Percentiles rank a stretch among this genome's conserved stretches.
Conservation (phyloP, 192 early-diverging fungal species). For the Backusella westeae region DNA sequence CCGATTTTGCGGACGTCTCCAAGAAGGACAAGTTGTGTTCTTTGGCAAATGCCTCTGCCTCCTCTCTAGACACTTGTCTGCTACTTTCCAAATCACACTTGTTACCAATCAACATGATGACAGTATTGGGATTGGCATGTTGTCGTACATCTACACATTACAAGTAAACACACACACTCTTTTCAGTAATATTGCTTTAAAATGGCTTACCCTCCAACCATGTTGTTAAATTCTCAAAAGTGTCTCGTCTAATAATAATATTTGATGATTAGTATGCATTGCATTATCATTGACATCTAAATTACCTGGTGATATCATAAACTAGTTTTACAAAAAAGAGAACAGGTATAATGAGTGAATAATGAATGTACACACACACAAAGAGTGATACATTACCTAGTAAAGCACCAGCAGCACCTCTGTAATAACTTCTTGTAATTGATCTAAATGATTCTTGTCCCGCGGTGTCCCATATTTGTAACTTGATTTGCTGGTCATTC, state of each 20-base stretch:
- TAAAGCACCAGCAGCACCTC: slow-evolving; percentile 75
- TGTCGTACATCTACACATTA: slow-evolving; percentile 66
- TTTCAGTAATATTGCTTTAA: background rate
- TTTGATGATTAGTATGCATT: no score
- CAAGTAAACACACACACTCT: background rate
- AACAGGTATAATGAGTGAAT: background rate
- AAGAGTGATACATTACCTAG: slow-evolving; percentile 38
- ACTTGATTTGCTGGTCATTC: slow-evolving; percentile 81
- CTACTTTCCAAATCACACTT: slow-evolving; percentile 80
- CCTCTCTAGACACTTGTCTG: slow-evolving; percentile 80
- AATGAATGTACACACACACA: slow-evolving; percentile 1
- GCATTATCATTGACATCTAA: background rate
- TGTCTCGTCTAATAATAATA: slow-evolving; percentile 48
- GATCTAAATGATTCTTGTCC: slow-evolving; percentile 85
- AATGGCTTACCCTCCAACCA: slow-evolving; percentile 66
- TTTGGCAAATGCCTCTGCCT: slow-evolving; percentile 85
- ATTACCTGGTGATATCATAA: slow-evolving; percentile 73
- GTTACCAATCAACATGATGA: slow-evolving; percentile 90
- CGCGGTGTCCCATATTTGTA: slow-evolving; percentile 95
- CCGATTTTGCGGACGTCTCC: slow-evolving; percentile 90
- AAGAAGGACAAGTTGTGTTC: slow-evolving; percentile 85
- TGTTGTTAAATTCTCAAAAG: slow-evolving; percentile 71
- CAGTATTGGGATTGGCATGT: slow-evolving; percentile 90
- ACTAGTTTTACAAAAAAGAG: slow-evolving; percentile 33
- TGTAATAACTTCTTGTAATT: slow-evolving; percentile 84